Base-by-base conservation (phyloP, 768 basidiomycete species). In the Lepiota subincarnata region DNA sequence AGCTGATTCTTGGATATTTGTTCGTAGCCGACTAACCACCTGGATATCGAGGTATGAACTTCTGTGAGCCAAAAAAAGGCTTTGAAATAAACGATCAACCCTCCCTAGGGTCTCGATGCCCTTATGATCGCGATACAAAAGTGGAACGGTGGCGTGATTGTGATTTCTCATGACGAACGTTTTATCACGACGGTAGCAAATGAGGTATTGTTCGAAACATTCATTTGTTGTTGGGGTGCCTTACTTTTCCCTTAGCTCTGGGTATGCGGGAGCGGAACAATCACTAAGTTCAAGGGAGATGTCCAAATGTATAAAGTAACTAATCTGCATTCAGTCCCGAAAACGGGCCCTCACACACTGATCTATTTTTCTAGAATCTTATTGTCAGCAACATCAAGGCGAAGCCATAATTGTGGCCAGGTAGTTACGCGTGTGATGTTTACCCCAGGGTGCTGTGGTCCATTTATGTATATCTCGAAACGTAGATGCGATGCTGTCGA, bases 81-180 rank as follows among this genome's bases (percentile, higher is more conserved):
- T 11, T 35, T n/a, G n/a, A 22, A 11, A 35, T 40, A 41, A 31
- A 48, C 41, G n/a, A n/a, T 41, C 34, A 16, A 55, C 57, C 38
- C 35, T 13, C 28, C 50, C 41, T 51, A 54, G 84, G 96, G 96
- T 80, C 79, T 98, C 48, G 97, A 99, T 64, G 97, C 94, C 1
- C 74, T 98, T 48, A 97, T 98, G 87, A 68, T 77, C 3, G 97
- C 92, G 4, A 64, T 91, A 57, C 74, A 78, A 56, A 71, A 73
- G 10, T 95, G 88, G 89, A 92, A 92, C 60, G 93, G 93, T 7
- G 92, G 92, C 26, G 91, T 95, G 6, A 94, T 96, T 57, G 76
- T 93, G 59, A 92, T 94, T 61, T 93, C 90, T 57, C 95, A 97
- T 80, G 95, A 98, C 76, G 93, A 96, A 65, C 75, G 92, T 47